Evolutionary conservation across 2,329 filamentous ascomycete genomes (phyloP), one percentile per base, ranked within the genome.

Genomic region (Cladophialophora immunda): DNA sequence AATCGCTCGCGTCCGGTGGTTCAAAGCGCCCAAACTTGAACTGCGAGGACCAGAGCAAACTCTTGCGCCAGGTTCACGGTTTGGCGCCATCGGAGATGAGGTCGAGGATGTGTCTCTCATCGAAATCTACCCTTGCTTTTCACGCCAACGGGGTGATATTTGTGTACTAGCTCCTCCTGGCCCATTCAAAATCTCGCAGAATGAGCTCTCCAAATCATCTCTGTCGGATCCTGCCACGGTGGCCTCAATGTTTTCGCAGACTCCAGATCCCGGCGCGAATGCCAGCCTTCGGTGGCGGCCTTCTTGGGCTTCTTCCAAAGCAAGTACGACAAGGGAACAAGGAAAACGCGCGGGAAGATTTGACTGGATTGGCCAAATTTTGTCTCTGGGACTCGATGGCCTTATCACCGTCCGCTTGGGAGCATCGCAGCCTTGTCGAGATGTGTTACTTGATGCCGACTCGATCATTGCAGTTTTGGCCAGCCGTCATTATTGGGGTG

Each of bases 1-100:
- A 29, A 83, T 88, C 71, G 86, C 86, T 17, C 79, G 77, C 7
- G 80, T 89, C 2, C 79, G 81, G 41, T 89, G 87, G 87, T 87
- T 83, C 71, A 67, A 74, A 47, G 69, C 78, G 45, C 75, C 80
- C 1, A 71, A 77, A 19, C 71, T 83, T 19, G 74, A 78, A 55
- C 66, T 83, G 9, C 70, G 74, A 15, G 70, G 75, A n/a, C 70
- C 71, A 19, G 75, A 74, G 9, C 67, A 72, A 27, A 69, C 77
- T 50, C 72, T 85, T 27, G 75, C 81, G n/a, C 79, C 79, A 11
- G 78, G 77, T 6, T 82, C 80, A 7, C 75, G 71, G 0, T 80
- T 82, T 30, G 84, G 84, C 2, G 71, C 74, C 3, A 77, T 86
- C 1, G 67, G 73, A 19, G 77, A 81, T 27, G 68, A 71, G 5